Evolutionary conservation across 1,139 yeast species (phyloP).

Genomic region (Kodamaea alishanica): DNA sequence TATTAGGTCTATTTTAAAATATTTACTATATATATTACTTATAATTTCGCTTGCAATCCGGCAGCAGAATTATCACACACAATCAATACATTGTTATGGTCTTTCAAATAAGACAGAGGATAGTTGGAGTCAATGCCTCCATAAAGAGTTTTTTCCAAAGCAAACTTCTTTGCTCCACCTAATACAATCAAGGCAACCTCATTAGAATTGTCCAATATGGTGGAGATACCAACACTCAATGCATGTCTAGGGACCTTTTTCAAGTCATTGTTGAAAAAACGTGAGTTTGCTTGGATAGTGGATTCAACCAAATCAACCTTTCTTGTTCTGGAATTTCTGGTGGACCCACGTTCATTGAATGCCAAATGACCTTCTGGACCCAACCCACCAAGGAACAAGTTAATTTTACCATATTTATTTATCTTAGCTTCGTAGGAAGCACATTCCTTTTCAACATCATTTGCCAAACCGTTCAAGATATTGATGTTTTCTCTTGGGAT

Average conservation of each 20-base stretch:
- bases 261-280: slow-evolving; percentile 49
- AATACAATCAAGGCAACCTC: slow-evolving; percentile 50
- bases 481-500: slow-evolving; percentile 53
- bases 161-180: slow-evolving; percentile 43
- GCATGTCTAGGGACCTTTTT: slow-evolving; percentile 53
- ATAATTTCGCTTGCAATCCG: slow-evolving; percentile 33
- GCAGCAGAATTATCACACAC: slow-evolving; percentile 48
- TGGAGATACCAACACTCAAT: slow-evolving; percentile 57
- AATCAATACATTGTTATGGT: slow-evolving; percentile 41
- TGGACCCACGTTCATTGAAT: slow-evolving; percentile 58
- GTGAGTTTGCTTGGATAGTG: slow-evolving; percentile 54
- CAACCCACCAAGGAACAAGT: slow-evolving; percentile 58
- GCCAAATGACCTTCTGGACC: slow-evolving; percentile 69
- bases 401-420: slow-evolving; percentile 48
- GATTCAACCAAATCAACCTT: slow-evolving; percentile 48
- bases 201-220: slow-evolving; percentile 56
- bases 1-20: neutral
- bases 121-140: slow-evolving; percentile 34
- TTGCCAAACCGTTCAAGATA: slow-evolving; percentile 53
- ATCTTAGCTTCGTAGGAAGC: slow-evolving; percentile 49
- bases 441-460: slow-evolving; percentile 48
- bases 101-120: slow-evolving; percentile 49
- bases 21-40: slow-evolving; percentile 3
- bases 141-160: slow-evolving; percentile 41
- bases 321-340: slow-evolving; percentile 46